Evolutionary conservation across 2,329 filamentous ascomycete species (phyloP), one percentile per base, ranked within the genome.

Genomic region (Xylariaceae sp.): DNA sequence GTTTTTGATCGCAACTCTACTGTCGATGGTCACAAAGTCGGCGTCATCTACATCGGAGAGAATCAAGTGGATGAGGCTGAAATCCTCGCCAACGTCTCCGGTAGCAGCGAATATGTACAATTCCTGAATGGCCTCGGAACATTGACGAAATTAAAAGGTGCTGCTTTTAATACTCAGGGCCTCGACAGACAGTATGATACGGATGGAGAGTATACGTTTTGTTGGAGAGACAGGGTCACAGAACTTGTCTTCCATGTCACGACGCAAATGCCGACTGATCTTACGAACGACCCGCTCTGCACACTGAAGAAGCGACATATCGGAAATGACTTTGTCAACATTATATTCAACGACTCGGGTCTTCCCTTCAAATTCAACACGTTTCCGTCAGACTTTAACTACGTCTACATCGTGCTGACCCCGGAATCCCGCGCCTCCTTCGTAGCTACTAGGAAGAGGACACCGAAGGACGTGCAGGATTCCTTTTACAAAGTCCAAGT

Each of bases 341-440:
- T 99, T 63, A 87, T 99, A 55, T 99, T 95, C 79, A 99, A 99
- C 70, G 90, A 95, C 66, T 96, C 91, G 2, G 92, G 94, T n/a
- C 71, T 86, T 47, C 87, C 88, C 0, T 97, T 96, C 74, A 80
- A 82, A 51, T 95, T 96, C 68, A 84, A 96, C 68, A 96, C 89
- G 0, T 95, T 99, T 64, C 90, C 90, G 0, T 95, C 91, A 0
- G 88, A 92, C 54, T 96, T 99, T 77, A 97, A 96, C 68, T 96
- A 89, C 67, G 91, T 99, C 68, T 91, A 96, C 69, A 97, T 99
- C 65, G 87, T 97, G 64, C 92, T 99, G 66, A 89, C 89, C 2
- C 94, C 94, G 0, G 88, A 91, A 58, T 91, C 90, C 3, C 80
- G 86, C 41, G 84, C 85, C 2, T 87, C 86, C 2, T 92, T 91